phyloP scores from a whole-genome alignment of 1,284 basidiomycete species.

The Ceratobasidium sp. region DNA sequence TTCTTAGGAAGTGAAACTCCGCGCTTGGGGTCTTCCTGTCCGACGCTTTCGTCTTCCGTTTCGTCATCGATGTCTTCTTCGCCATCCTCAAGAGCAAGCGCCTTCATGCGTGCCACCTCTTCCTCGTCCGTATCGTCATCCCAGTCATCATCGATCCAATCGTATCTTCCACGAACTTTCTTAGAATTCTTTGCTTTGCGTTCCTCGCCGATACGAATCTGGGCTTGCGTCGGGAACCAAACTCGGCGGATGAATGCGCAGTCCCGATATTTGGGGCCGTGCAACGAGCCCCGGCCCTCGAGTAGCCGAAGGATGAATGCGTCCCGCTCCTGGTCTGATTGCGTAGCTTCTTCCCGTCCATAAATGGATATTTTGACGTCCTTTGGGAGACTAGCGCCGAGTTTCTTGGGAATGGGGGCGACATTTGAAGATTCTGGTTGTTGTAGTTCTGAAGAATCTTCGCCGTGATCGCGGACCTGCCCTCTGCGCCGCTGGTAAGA shows the following conservation, averaged over 20 bases:
- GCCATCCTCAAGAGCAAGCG: background rate
- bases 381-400: background rate
- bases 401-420: background rate
- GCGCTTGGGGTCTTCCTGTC: background rate
- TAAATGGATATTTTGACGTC: background rate
- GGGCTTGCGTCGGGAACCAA: constrained; percentile 46
- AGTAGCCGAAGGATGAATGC: constrained; percentile 45
- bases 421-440: background rate
- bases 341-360: constrained; percentile 44
- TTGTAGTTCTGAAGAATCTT: constrained; percentile 2
- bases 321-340: constrained; percentile 36
- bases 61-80: constrained; percentile 36
- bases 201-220: background rate
- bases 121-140: constrained; percentile 38
- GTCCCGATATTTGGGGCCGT: constrained; percentile 22
- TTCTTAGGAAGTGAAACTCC: constrained; percentile 25
- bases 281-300: constrained; percentile 32
- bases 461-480: background rate
- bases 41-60: constrained; percentile 26
- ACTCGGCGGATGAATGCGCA: constrained; percentile 47
- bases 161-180: background rate
- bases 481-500: constrained; percentile 1
- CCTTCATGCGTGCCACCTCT: constrained; percentile 19
- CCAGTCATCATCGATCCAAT: constrained; percentile 29
- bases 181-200: constrained; percentile 7